Percentiles rank a stretch among this genome's conserved stretches.
These are phyloP conservation scores for Eragrostis nindensis DNA, from an alignment of 176 grass and related monocot species.

Conservation along the genomic window DNA sequence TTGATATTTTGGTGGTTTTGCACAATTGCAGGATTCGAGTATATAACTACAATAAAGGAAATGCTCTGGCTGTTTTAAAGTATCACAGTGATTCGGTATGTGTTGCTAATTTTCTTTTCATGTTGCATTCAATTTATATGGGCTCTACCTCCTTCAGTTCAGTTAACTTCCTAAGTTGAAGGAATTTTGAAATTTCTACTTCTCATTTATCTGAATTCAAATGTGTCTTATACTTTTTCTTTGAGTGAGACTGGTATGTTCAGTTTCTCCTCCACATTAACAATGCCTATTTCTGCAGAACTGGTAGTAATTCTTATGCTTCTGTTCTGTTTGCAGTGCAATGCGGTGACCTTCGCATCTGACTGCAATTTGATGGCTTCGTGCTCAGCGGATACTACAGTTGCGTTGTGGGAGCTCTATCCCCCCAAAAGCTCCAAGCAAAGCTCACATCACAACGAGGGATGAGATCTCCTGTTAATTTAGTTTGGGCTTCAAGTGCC, in stretches of 20 bases:
- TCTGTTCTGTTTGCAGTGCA: constrained; percentile 56
- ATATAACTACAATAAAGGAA: constrained; percentile 86
- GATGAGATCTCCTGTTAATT: constrained; percentile 5
- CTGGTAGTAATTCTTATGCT: background rate
- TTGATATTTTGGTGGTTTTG: constrained; percentile 24
- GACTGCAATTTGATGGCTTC: constrained; percentile 90
- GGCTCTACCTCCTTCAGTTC: background rate
- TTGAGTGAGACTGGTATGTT: background rate
- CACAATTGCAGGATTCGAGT: constrained; percentile 71
- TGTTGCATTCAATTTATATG: background rate
- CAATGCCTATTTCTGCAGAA: background rate
- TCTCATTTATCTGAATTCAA: background rate
- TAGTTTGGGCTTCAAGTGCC: background rate
- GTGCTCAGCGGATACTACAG: constrained; percentile 73
- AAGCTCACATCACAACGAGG: background rate
- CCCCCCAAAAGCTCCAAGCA: constrained; percentile 51
- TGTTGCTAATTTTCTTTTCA: background rate
- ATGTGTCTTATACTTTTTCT: background rate
- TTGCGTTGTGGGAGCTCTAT: constrained; percentile 86
- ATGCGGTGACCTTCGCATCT: constrained; percentile 71
- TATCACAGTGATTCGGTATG: constrained; percentile 77
- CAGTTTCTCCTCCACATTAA: background rate
- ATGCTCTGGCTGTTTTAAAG: constrained; percentile 70
- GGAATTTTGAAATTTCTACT: background rate
- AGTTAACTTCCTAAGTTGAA: background rate